Evolutionary conservation across 768 basidiomycete species (phyloP), one percentile per base, ranked within the genome.

Genomic region (Leccinum incarnatum): DNA sequence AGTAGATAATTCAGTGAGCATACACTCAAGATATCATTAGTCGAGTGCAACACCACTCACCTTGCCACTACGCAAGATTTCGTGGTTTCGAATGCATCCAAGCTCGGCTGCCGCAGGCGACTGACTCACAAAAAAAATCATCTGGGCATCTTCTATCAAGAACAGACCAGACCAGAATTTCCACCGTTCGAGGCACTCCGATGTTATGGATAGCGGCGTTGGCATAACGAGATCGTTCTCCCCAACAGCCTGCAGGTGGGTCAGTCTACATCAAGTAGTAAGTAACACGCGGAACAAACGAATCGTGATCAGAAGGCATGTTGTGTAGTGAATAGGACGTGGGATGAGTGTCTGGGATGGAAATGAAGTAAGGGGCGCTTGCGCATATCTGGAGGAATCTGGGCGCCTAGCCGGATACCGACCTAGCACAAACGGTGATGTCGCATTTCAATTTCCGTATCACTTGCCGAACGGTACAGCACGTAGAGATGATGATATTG

Each of bases 351-450:
- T 97, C 98, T 0, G 97, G 93, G 93, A 88, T 0, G 96, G 97
- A 49, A 49, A 73, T 8, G 95, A 91, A 1, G 92, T 93, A 65
- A 98, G 80, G 34, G 98, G 77, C 6, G 89, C 89, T 74, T 98
- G 95, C 2, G 96, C 93, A 69, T 98, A 76, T 99, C 97, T 10
- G 95, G 91, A 32, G 95, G 94, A 72, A 99, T 98, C 70, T 95
- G 93, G 4, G 93, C 86, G 75, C 95, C 96, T 78, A 98, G 95
- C 56, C 97, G 85, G 53, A 98, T 81, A 49, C 94, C 96, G 62
- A 95, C 89, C 93, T 95, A 67, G 9, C 2, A 17, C 65, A 58
- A 58, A 23, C 2, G 48, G 15, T 25, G 36, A 14, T 9, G 32
- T 19, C 37, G 3, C 14, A 36, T 23, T 11, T 63, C 17, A 58